Evolutionary conservation across 352 stramenopile species (phyloP).

Genomic region (Globisporangium camurandrum): DNA sequence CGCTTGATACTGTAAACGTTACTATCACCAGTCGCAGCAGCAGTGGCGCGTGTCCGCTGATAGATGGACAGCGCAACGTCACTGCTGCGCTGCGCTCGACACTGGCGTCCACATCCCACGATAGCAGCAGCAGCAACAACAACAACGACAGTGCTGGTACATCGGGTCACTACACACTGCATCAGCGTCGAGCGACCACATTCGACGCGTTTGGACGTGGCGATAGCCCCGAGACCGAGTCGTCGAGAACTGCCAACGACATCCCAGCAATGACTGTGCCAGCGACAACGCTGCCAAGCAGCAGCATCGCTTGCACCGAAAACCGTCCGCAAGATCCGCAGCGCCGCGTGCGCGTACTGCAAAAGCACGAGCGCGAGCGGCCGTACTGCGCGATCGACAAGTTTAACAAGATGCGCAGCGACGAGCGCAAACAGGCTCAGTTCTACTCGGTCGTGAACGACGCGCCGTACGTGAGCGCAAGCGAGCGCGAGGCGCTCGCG

Average conservation of each 20-base stretch:
- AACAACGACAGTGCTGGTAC: neutral
- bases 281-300: neutral
- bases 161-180: neutral
- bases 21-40: neutral
- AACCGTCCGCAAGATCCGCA: neutral
- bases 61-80: neutral
- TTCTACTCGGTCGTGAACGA: conserved; percentile 84
- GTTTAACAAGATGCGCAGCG: conserved; percentile 41
- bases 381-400: conserved; percentile 60
- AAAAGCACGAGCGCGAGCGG: conserved; percentile 57
- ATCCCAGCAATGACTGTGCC: neutral
- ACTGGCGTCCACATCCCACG: conserved; percentile 1
- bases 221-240: neutral
- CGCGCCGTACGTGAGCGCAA: conserved; percentile 48
- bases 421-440: conserved; percentile 15
- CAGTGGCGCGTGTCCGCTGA: neutral
- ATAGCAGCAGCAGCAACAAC: neutral
- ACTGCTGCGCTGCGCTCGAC: neutral
- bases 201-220: neutral
- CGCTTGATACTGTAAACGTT: too few species aligned
- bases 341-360: conserved; percentile 39
- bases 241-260: neutral
- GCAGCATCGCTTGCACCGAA: neutral
- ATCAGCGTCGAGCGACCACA: neutral
- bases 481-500: conserved; percentile 42